Evolutionary conservation across 78 protist genomes (phyloP), one percentile per base, ranked within the genome.

Genomic region (Dictyostelium firmibasis): DNA sequence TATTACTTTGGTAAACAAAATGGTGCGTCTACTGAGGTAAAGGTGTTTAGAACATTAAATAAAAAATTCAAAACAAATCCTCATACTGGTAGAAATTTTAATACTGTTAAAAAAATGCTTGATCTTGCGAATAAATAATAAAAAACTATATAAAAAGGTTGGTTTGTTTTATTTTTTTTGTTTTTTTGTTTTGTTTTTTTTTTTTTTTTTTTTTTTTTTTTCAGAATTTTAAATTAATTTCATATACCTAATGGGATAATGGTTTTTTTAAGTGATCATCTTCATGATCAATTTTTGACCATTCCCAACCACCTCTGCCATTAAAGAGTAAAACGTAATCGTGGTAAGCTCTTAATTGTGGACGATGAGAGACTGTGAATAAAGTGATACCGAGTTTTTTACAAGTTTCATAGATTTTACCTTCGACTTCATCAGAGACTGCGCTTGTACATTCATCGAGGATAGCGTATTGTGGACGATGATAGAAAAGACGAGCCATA

Each of bases 381-480:
- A 97, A 72, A 9, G 98, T 95, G 83, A 97, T 97, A n/a, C 96
- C 97, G 25, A 91, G 70, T 25, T 77, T 67, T 74, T 86, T 94
- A 36, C 97, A 95, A 29, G 97, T 87, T 53, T 95, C 89, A 25
- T 95, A 95, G 47, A 96, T 92, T 78, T 84, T 82, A 57, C 92
- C 93, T 84, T 91, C 92, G 67, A 92, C 97, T 85, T 97, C 98
- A 50, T 74, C 96, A 33, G 62, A 36, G 76, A 96, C 97, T 23
- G 97, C 98, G 36, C 92, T 60, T 36, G 98, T 98, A 70, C 98
- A 97, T 95, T 98, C 99, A 84, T 98, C 99, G 11, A 98, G 95
- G 23, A 98, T 96, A 43, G 99, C 99, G 47, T 74, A 97, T 86
- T 96, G 92, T 53, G 99, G 99, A 81, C 85, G 81, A 91, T 98